phyloP scores from a whole-genome alignment of 306 rosid species.

The Quercus wislizeni region DNA sequence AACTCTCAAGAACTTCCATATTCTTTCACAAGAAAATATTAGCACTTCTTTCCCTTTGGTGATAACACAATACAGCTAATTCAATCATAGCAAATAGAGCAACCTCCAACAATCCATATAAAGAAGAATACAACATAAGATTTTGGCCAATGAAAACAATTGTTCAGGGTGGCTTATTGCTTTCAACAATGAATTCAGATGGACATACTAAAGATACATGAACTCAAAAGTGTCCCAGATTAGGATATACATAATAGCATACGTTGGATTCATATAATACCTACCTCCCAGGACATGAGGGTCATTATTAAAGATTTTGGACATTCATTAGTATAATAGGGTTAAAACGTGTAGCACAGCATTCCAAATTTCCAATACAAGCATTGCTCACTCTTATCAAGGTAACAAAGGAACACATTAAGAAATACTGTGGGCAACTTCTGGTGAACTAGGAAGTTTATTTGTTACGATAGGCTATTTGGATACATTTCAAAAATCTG shows the following conservation, averaged over 20 bases:
- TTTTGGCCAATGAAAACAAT: neutral
- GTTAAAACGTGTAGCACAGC: neutral
- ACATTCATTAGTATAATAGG: neutral
- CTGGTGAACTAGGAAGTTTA: neutral
- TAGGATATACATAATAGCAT: neutral
- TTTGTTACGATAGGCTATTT: neutral
- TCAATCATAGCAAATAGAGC: too few relatives aligned
- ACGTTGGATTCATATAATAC: neutral
- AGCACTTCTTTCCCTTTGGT: too few relatives aligned
- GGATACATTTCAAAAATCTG: neutral
- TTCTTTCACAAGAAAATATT: too few relatives aligned
- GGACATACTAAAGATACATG: neutral
- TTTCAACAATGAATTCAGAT: neutral
- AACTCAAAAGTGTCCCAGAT: neutral
- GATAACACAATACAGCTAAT: too few relatives aligned
- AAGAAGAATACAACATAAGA: too few relatives aligned
- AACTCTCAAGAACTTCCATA: neutral
- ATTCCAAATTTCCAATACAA: neutral
- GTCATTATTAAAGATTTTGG: neutral
- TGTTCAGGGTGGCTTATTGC: neutral
- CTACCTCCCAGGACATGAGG: neutral
- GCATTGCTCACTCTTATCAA: neutral
- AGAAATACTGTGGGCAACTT: neutral
- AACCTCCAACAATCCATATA: too few relatives aligned
- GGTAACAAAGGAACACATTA: neutral